Evolutionary conservation across 768 basidiomycete species (phyloP).

Genomic region (Trichaptum fuscoviolaceum): DNA sequence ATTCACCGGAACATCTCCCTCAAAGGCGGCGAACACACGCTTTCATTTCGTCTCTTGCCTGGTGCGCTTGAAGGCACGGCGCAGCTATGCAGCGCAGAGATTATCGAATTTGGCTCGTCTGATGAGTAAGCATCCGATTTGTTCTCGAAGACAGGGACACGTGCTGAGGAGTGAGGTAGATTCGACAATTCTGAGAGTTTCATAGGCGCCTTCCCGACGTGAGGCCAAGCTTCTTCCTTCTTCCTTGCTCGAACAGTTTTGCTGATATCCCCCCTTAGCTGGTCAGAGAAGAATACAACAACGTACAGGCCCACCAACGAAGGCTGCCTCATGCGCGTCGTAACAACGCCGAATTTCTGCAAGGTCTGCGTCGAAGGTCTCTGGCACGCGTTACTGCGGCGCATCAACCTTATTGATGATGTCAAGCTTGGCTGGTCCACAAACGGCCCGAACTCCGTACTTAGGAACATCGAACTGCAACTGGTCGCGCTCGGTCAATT

Average conservation of each 20-base stretch:
- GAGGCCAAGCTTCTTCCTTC: conserved; percentile 19
- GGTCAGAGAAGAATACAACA: conserved; percentile 56
- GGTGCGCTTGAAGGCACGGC: conserved; percentile 44
- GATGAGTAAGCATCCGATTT: conserved; percentile 41
- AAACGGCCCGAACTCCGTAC: neutral
- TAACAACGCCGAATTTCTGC: conserved; percentile 69
- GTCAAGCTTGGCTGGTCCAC: conserved; percentile 36
- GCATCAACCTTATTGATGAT: conserved; percentile 57
- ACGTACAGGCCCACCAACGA: conserved; percentile 80
- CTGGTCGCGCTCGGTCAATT: conserved; percentile 63
- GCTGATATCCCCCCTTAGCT: conserved; percentile 34
- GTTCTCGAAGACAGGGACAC: neutral
- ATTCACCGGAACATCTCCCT: conserved; percentile 38
- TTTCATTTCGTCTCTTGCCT: conserved; percentile 54
- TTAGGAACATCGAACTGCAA: conserved; percentile 36
- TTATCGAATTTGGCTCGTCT: conserved; percentile 65
- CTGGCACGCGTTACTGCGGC: conserved; percentile 59
- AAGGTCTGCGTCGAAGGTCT: conserved; percentile 68
- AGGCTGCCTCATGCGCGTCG: conserved; percentile 76
- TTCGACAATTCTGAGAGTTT: conserved; percentile 54
- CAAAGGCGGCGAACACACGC: conserved; percentile 45
- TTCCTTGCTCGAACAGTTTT: neutral
- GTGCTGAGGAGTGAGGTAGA: conserved; percentile 28
- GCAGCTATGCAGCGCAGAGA: conserved; percentile 73
- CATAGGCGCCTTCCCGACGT: conserved; percentile 74